Percentiles rank a stretch among this genome's conserved stretches.
These are phyloP conservation scores for Phytopythium montanum DNA, from an alignment of 352 stramenopile genomes.

Conservation along the genomic window DNA sequence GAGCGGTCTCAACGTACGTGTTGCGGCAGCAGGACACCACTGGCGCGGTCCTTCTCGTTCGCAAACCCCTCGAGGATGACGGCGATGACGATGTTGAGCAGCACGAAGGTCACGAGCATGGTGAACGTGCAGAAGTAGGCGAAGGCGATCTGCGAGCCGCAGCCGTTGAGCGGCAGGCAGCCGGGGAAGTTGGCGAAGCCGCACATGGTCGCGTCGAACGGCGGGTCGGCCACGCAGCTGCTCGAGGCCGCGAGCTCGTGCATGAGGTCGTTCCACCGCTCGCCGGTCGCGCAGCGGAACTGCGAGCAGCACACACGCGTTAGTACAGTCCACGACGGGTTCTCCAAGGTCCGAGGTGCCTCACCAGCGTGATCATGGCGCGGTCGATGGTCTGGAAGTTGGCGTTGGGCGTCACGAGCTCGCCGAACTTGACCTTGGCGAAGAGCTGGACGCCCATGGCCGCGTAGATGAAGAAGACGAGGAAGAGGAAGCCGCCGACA, in stretches of 20 bases:
- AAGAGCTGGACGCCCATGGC: slow-evolving; percentile 86
- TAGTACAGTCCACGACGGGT: background rate
- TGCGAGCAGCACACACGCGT: slow-evolving; percentile 2
- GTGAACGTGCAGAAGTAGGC: slow-evolving; percentile 79
- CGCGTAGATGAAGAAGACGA: slow-evolving; percentile 89
- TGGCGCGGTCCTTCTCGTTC: slow-evolving; percentile 63
- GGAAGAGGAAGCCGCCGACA: slow-evolving; percentile 71
- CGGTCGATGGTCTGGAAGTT: slow-evolving; percentile 83
- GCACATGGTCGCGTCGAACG: slow-evolving; percentile 38
- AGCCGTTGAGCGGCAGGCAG: slow-evolving; percentile 52
- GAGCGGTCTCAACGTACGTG: slow-evolving; percentile 21
- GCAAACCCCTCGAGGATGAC: slow-evolving; percentile 85
- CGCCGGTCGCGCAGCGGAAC: slow-evolving; percentile 85
- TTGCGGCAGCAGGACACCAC: slow-evolving; percentile 32
- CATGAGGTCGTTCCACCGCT: slow-evolving; percentile 88
- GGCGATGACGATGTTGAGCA: slow-evolving; percentile 88
- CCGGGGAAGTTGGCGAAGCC: slow-evolving; percentile 31
- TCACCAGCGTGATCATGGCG: slow-evolving; percentile 77
- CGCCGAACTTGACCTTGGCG: slow-evolving; percentile 50
- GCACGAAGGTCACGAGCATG: slow-evolving; percentile 75
- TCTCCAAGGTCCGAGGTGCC: background rate
- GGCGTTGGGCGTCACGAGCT: slow-evolving; percentile 54
- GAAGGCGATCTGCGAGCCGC: slow-evolving; percentile 36
- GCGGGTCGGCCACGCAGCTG: slow-evolving; percentile 24
- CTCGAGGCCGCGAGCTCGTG: slow-evolving; percentile 47